A percentile compares a stretch with the other conserved stretches of the same genome.
phyloP scores from a whole-genome alignment of 2,329 filamentous ascomycete species.

The Metarhizium anisopliae region DNA sequence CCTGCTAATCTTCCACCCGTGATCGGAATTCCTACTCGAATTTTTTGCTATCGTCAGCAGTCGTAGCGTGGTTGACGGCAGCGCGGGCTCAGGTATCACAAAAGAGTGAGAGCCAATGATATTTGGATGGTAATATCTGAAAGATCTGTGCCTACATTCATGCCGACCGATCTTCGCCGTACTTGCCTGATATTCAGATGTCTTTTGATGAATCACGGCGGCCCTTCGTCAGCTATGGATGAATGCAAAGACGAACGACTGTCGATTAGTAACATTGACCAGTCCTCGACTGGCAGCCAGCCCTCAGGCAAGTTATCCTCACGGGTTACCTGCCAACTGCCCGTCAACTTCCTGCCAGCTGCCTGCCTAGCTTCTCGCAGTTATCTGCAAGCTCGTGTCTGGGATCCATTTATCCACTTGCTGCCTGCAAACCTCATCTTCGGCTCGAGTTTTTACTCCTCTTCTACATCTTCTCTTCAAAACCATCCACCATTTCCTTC shows the following conservation, averaged over 20 bases:
- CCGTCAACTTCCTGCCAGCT: neutral
- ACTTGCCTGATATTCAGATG: too few relatives aligned
- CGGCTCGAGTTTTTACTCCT: neutral
- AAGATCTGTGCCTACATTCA: too few relatives aligned
- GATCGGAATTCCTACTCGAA: neutral
- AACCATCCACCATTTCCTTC: neutral
- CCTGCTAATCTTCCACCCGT: neutral
- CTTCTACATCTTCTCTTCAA: neutral
- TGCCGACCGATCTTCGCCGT: too few relatives aligned
- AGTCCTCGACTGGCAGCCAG: neutral
- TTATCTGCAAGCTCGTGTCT: neutral
- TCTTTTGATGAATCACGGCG: too few relatives aligned
- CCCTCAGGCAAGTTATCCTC: constrained; percentile 1
- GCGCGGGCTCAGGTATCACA: too few relatives aligned
- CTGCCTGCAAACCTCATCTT: neutral
- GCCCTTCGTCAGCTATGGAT: too few relatives aligned
- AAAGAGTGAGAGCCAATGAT: too few relatives aligned
- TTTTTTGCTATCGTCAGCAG: neutral
- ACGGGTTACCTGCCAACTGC: too few relatives aligned
- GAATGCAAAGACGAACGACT: too few relatives aligned
- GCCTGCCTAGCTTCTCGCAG: neutral
- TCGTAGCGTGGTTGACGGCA: too few relatives aligned
- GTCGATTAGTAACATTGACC: too few relatives aligned
- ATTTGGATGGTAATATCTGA: too few relatives aligned
- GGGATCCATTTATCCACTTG: constrained; percentile 1